These are phyloP conservation scores for Basipetospora sp. DNA, from an alignment of 2,329 filamentous ascomycete species.

Conservation along the genomic window DNA sequence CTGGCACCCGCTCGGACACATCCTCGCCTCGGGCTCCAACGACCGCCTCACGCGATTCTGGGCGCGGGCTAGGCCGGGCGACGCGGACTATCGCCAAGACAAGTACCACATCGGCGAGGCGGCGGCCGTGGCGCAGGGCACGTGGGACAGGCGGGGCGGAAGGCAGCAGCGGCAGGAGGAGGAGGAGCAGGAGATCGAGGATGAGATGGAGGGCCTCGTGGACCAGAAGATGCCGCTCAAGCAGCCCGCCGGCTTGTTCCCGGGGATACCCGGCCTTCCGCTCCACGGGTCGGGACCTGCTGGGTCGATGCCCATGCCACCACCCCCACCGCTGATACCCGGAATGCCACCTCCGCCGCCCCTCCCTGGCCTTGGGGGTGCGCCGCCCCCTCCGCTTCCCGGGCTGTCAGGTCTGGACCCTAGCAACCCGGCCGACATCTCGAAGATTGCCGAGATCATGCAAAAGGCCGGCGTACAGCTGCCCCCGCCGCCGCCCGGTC, in stretches of 20 bases:
- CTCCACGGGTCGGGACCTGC: conserved; percentile 18
- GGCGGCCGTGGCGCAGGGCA: conserved; percentile 86
- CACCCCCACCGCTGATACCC: conserved; percentile 24
- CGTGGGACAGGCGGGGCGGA: conserved; percentile 69
- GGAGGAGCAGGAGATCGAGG: conserved; percentile 83
- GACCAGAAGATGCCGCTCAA: conserved; percentile 71
- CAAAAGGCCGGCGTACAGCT: conserved; percentile 49
- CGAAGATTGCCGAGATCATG: conserved; percentile 49
- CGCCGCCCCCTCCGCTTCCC: conserved; percentile 32
- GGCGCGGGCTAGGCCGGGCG: conserved; percentile 79
- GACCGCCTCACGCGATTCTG: conserved; percentile 95
- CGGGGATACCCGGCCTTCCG: conserved; percentile 47
- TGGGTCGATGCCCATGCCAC: no score
- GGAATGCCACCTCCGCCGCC: conserved; percentile 41
- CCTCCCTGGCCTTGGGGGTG: conserved; percentile 32
- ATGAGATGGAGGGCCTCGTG: conserved; percentile 81
- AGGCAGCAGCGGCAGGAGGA: conserved; percentile 73
- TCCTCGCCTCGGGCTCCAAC: conserved; percentile 88
- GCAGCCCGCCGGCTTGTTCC: conserved; percentile 25
- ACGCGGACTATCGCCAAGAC: conserved; percentile 72
- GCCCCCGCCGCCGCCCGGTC: conserved; percentile 35
- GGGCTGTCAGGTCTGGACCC: conserved; percentile 40
- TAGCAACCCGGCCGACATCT: conserved; percentile 45
- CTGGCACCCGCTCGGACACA: conserved; percentile 93
- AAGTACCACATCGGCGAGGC: conserved; percentile 90